Conservation (phyloP, 2,329 filamentous ascomycete species). For the Talaromyces verruculosus region DNA sequence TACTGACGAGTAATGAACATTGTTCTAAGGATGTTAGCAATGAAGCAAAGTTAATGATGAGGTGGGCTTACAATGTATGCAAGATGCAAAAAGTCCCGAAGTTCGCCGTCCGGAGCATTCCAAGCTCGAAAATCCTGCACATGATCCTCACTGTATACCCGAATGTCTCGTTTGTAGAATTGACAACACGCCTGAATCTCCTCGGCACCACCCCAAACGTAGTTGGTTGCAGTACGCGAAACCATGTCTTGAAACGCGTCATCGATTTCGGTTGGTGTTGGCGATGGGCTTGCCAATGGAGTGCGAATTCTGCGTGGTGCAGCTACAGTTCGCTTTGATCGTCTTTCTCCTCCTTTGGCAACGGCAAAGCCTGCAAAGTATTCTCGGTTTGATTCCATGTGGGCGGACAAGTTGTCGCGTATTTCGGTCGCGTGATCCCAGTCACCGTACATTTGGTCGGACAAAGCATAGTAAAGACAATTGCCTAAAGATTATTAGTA, state of each 20-base stretch:
- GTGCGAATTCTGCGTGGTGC: constrained; percentile 38
- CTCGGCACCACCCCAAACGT: constrained; percentile 66
- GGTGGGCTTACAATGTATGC: constrained; percentile 60
- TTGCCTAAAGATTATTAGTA: constrained; percentile 52
- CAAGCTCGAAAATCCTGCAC: constrained; percentile 48
- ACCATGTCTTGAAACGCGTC: constrained; percentile 61
- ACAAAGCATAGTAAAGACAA: constrained; percentile 68
- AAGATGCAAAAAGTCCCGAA: constrained; percentile 52
- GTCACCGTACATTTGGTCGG: constrained; percentile 65
- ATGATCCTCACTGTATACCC: constrained; percentile 54
- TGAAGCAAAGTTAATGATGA: not conserved
- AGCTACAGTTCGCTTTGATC: constrained; percentile 55
- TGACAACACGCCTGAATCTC: constrained; percentile 67
- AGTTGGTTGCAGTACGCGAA: constrained; percentile 58
- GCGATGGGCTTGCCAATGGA: constrained; percentile 28
- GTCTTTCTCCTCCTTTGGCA: constrained; percentile 56
- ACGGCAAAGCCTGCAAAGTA: constrained; percentile 66
- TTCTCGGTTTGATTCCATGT: constrained; percentile 60
- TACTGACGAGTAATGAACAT: constrained; percentile 68
- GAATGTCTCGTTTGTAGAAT: constrained; percentile 61
- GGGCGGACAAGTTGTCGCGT: constrained; percentile 58
- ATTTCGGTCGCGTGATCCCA: constrained; percentile 59
- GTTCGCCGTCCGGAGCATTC: constrained; percentile 39
- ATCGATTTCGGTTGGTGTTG: constrained; percentile 57
- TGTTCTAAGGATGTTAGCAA: constrained; percentile 47